Evolutionary conservation across 192 early-diverging fungal species (phyloP), one percentile per base, ranked within the genome.

Genomic region (Backusella parvicylindrica): DNA sequence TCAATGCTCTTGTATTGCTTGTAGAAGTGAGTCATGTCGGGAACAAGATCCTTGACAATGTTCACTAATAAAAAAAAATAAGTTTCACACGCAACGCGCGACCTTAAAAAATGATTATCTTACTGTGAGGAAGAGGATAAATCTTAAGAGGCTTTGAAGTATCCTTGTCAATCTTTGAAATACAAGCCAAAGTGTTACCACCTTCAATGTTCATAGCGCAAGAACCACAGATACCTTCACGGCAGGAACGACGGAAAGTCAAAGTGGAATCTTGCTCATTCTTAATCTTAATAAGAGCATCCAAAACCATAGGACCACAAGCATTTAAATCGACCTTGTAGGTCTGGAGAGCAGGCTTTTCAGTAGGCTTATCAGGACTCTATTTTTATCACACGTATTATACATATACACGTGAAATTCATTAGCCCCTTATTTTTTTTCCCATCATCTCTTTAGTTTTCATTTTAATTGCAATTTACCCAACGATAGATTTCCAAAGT

Each of bases 161-260:
- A 76, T 89, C 84, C 31, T 92, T 87, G 64, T 96, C 90, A 73
- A 99, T 96, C 72, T 94, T 92, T 80, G 86, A 87, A 68, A 97
- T 89, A 85, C 96, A 99, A 18, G 97, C 97, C 50, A 99, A 87
- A 23, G 96, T 99, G 88, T 99, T 99, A 21, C 82, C 85, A 71
- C 97, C 97, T 81, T 93, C 91, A 82, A 99, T 99, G 90, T 99
- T 99, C 97, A 99, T 99, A 67, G 97, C 92, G 78, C 97, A 98
- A 60, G 95, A 96, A 70, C 97, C 97, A 79, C 97, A 98, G 77
- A 98, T 98, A 67, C 95, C 95, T 86, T 98, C 97, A 84, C 95
- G 94, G 86, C 97, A 97, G 23, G 95, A 96, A 72, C 95, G 90
- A 81, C 97, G 93, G 90, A 98, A 96, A 35, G 97, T 96, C 30